phyloP scores from a whole-genome alignment of 2,329 filamentous ascomycete genomes.

The Polychaeton citri region DNA sequence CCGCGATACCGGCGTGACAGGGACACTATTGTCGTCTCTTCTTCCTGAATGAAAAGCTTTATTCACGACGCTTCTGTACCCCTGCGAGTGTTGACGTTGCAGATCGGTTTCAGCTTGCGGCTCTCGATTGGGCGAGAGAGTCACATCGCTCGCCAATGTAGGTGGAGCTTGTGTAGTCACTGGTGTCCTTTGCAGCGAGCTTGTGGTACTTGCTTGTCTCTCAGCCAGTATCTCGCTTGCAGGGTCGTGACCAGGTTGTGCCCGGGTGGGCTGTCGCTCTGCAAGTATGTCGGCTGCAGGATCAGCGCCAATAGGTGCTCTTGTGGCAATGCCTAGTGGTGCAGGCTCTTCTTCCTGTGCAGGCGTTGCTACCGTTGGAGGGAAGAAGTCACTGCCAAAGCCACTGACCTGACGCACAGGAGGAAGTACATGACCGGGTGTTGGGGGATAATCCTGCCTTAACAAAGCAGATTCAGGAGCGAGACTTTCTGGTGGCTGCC shows the following conservation, averaged over 20 bases:
- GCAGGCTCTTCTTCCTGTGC: not conserved
- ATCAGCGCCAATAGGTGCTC: slow-evolving; percentile 4
- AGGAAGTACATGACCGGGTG: slow-evolving; percentile 23
- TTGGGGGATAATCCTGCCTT: not conserved
- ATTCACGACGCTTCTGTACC: slow-evolving; percentile 40
- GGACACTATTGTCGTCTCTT: slow-evolving; percentile 40
- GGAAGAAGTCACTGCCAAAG: slow-evolving; percentile 24
- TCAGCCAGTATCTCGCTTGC: slow-evolving; percentile 8
- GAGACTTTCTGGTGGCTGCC: slow-evolving; percentile 6
- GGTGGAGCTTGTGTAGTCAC: slow-evolving; percentile 1
- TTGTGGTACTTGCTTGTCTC: slow-evolving; percentile 1
- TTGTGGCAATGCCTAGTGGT: slow-evolving; percentile 3
- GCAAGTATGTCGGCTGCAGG: slow-evolving; percentile 8
- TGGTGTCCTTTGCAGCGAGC: too few relatives aligned
- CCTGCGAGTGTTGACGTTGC: slow-evolving; percentile 24
- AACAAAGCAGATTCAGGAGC: not conserved
- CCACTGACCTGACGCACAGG: slow-evolving; percentile 30
- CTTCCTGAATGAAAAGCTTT: slow-evolving; percentile 47
- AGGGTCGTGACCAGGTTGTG: slow-evolving; percentile 5
- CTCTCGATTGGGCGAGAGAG: not conserved
- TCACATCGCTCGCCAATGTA: slow-evolving; percentile 1
- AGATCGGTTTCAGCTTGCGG: too few relatives aligned
- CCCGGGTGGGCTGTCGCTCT: slow-evolving; percentile 6
- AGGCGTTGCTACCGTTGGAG: slow-evolving; percentile 2
- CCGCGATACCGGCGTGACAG: slow-evolving; percentile 38